phyloP scores from a whole-genome alignment of 495 filamentous ascomycete species.

The Neurospora sp. region DNA sequence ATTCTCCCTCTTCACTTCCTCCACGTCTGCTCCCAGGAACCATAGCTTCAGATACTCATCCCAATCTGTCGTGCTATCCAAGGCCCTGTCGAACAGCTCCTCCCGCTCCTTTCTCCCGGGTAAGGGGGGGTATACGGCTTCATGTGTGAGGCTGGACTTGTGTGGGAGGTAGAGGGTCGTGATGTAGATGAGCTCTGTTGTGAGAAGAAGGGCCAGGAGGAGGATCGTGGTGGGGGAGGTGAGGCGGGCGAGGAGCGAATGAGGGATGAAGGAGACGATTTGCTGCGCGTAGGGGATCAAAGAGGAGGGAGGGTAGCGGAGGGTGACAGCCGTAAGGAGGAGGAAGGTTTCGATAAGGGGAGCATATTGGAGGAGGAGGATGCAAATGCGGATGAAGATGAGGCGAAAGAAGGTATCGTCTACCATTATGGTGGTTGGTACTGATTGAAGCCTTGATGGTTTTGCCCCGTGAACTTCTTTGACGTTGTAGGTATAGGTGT shows the following conservation, averaged over 20 bases:
- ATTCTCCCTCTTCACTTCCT: conserved; percentile 54
- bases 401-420: conserved; percentile 22
- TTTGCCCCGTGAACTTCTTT: neutral
- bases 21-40: conserved; percentile 50
- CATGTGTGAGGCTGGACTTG: conserved; percentile 35
- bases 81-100: conserved; percentile 45
- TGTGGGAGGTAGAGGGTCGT: conserved; percentile 45
- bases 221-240: neutral
- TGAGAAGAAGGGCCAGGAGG: conserved; percentile 22
- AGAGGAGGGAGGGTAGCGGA: neutral
- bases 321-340: conserved; percentile 21
- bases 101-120: conserved; percentile 27
- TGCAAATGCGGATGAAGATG: conserved; percentile 39
- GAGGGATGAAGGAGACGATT: neutral
- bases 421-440: conserved; percentile 18
- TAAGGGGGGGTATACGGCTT: conserved; percentile 42
- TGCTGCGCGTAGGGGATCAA: neutral
- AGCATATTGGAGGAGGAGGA: conserved; percentile 41
- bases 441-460: neutral
- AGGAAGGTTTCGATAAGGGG: conserved; percentile 41
- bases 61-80: conserved; percentile 41
- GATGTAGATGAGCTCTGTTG: conserved; percentile 43
- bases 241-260: neutral
- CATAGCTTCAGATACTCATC: conserved; percentile 49
- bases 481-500: neutral